Evolutionary conservation across 306 rosid species (phyloP).

Genomic region (Luffa acutangula): DNA sequence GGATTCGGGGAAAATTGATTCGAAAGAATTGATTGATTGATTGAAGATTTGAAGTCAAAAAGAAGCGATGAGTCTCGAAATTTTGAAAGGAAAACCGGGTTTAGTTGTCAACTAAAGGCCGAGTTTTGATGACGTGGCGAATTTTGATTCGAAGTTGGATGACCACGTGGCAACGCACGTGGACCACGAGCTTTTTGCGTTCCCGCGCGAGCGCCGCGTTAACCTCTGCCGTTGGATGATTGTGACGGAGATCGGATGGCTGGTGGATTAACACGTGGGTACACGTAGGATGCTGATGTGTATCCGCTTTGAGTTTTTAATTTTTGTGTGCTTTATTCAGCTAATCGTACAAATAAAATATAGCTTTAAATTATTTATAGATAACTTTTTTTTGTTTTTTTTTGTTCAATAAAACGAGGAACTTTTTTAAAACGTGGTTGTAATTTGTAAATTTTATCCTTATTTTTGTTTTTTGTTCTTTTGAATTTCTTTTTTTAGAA

Average conservation of each 20-base stretch:
- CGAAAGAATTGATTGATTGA: background rate
- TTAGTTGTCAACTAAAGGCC: background rate
- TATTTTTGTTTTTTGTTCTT: no score
- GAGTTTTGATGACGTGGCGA: background rate
- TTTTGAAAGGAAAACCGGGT: background rate
- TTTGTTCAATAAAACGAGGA: no score
- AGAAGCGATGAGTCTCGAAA: background rate
- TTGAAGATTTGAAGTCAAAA: background rate
- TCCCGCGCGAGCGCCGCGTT: background rate
- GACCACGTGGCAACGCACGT: background rate
- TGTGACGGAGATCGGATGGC: background rate
- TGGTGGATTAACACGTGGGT: background rate
- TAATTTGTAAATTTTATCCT: no score
- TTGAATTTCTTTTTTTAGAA: no score
- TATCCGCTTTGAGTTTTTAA: background rate
- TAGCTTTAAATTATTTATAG: background rate
- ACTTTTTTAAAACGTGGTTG: background rate
- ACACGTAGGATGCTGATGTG: slow-evolving; percentile 5
- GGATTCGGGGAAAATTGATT: background rate
- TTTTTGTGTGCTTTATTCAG: background rate
- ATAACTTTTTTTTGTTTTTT: background rate
- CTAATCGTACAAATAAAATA: background rate
- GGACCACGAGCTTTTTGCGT: background rate
- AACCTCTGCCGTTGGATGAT: background rate
- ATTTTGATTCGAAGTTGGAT: background rate